Base-by-base conservation (phyloP, 2,329 filamentous ascomycete genomes). In the Zymoseptoria crescenta region DNA sequence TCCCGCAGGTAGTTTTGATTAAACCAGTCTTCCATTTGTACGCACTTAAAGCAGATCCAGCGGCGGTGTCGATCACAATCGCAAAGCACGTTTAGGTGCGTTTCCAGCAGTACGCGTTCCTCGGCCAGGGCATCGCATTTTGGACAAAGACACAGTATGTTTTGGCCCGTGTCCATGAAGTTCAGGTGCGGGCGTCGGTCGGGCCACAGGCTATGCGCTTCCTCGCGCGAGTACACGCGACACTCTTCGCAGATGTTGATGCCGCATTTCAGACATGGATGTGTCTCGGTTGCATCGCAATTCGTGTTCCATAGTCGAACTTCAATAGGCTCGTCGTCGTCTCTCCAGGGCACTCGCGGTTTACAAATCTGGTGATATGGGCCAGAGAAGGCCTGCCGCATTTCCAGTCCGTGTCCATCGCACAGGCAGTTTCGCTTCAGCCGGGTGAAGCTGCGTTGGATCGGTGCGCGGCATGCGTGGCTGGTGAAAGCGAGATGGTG, bases 241-340 rank as follows among this genome's bases (percentile, higher is more conserved):
- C 57, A 59, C 30, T 59, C 59, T 52, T 62, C 59, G 29, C 59
- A 62, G 30, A 62, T 49, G 41, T 59, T 59, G 57, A 59, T 48
- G 13, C 54, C 55, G 41, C 57, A 62, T 27, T 52, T 54, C 5
- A 9, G 49, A 41, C 59, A 62, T 0, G 59, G 59, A 10, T 59
- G 50, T 1, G 57, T 54, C 16, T 45, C 57, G 19, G 59, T 28
- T 16, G 35, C 35, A 50, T 62, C 59, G 30, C 57, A 62, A 13
- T 52, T 41, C 4, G 57, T 56, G 1, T 35, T 51, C 29, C 52
- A 57, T 7, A 62, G 41, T 10, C 28, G 49, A 9, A 59, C 57
- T 55, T 59, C 59, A 13, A 62, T 41, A 8, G 49, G 54, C 27
- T 62, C 57, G 28, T 58, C 52, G n/a, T 8, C n/a, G n/a, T n/a